Evolutionary conservation across 306 rosid genomes (phyloP).

Genomic region (Cicer arietinum): DNA sequence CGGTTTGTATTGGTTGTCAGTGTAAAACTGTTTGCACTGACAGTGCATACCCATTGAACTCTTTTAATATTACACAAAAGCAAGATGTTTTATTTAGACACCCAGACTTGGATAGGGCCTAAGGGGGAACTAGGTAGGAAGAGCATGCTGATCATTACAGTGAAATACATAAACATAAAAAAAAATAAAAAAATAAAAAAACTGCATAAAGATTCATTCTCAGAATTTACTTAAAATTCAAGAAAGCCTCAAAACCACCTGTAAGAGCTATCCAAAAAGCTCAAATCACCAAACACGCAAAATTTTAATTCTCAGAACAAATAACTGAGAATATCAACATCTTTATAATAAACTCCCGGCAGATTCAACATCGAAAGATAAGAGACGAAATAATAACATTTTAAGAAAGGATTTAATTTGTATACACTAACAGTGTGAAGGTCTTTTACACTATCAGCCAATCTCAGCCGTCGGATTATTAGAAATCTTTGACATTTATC

Average conservation of each 20-base stretch:
- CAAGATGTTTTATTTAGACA: constrained; percentile 21
- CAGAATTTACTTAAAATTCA: neutral
- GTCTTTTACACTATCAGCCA: too few species aligned
- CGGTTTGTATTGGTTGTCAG: too few species aligned
- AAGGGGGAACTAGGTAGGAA: neutral
- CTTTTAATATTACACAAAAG: constrained; percentile 2
- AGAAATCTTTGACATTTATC: too few species aligned
- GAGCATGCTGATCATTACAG: neutral
- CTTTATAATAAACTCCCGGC: constrained; percentile 11
- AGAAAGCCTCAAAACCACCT: constrained; percentile 20
- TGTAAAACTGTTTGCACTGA: too few species aligned
- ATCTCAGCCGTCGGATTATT: too few species aligned
- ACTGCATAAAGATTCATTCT: constrained; percentile 3
- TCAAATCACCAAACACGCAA: constrained; percentile 27
- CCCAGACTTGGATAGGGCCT: neutral
- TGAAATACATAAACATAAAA: neutral
- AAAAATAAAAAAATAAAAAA: neutral
- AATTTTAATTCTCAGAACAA: constrained; percentile 6
- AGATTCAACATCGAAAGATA: constrained; percentile 25
- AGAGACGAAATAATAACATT: neutral
- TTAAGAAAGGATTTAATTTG: neutral
- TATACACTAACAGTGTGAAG: too few species aligned
- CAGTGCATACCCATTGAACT: too few species aligned
- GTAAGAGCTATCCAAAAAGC: constrained; percentile 21
- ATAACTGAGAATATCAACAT: constrained; percentile 31